Conservation (phyloP, 768 basidiomycete species). For the Crassisporium funariophilum region DNA sequence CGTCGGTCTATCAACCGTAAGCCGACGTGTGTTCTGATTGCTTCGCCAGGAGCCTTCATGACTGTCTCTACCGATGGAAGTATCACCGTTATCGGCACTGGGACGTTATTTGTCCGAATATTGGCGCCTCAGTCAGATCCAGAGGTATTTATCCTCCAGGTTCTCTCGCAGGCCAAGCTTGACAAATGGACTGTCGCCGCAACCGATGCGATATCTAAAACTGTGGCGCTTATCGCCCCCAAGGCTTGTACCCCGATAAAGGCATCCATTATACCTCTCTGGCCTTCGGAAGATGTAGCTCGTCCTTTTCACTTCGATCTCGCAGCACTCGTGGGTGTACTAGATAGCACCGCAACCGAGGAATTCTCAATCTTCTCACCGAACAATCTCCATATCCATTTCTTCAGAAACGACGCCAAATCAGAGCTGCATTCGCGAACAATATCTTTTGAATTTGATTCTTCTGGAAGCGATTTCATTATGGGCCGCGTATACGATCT, state of each 20-base stretch:
- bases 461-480: constrained; percentile 23
- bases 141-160: constrained; percentile 3
- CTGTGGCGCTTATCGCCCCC: constrained; percentile 6
- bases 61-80: constrained; percentile 25
- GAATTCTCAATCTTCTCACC: constrained; percentile 14
- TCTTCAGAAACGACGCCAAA: not conserved
- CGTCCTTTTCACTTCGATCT: constrained; percentile 2
- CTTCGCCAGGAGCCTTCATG: constrained; percentile 29
- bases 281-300: constrained; percentile 7
- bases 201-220: constrained; percentile 3
- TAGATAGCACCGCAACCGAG: constrained; percentile 7
- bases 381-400: constrained; percentile 6
- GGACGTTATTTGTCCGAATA: constrained; percentile 27
- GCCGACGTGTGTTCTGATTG: constrained; percentile 31
- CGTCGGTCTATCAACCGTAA: constrained; percentile 17
- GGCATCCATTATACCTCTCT: constrained; percentile 13
- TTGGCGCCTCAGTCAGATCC: constrained; percentile 17
- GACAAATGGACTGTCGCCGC: constrained; percentile 16
- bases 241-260: not conserved
- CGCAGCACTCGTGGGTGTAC: constrained; percentile 3
- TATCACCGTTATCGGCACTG: constrained; percentile 30
- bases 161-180: constrained; percentile 6
- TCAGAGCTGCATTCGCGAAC: not conserved
- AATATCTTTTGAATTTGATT: not conserved
- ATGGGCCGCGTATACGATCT: constrained; percentile 16